A percentile compares a stretch with the other conserved stretches of the same genome.
Evolutionary conservation across 768 basidiomycete genomes (phyloP).

Genomic region (Mycena vulgaris): DNA sequence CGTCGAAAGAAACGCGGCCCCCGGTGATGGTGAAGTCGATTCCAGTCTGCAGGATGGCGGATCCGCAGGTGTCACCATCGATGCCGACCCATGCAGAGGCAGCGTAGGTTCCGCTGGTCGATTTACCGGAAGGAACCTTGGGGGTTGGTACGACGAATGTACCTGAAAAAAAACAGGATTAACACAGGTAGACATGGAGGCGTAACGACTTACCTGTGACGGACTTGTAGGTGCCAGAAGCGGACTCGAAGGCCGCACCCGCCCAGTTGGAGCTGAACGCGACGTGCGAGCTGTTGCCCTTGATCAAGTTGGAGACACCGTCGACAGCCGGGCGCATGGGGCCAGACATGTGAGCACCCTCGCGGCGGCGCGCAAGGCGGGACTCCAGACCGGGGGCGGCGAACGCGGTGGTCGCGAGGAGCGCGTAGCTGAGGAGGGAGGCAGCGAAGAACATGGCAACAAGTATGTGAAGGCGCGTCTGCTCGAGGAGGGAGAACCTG

Average conservation of each 20-base stretch:
- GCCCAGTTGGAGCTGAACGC: constrained; percentile 55
- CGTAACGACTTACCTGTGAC: constrained; percentile 39
- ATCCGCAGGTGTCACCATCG: constrained; percentile 54
- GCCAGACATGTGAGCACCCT: constrained; percentile 15
- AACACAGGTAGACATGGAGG: neutral
- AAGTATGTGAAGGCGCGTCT: constrained; percentile 21
- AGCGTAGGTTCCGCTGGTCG: constrained; percentile 40
- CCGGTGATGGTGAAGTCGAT: constrained; percentile 46
- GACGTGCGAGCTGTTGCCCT: constrained; percentile 25
- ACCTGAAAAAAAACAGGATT: constrained; percentile 23
- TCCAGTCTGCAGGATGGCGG: constrained; percentile 55
- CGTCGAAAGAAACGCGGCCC: constrained; percentile 25
- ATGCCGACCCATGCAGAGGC: constrained; percentile 56
- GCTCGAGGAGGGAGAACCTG: constrained; percentile 31
- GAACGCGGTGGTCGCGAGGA: constrained; percentile 30
- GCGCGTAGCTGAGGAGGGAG: constrained; percentile 33
- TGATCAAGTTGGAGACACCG: neutral
- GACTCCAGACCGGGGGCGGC: constrained; percentile 21
- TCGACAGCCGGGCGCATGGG: neutral
- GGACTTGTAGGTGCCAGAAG: constrained; percentile 49
- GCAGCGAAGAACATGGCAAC: constrained; percentile 31
- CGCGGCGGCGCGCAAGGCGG: constrained; percentile 26
- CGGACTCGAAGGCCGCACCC: constrained; percentile 49
- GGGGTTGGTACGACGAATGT: constrained; percentile 54
- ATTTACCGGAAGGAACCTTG: constrained; percentile 24